Evolutionary conservation across 2,329 filamentous ascomycete species (phyloP), one percentile per base, ranked within the genome.

Genomic region (Hymenoscyphus occultus): DNA sequence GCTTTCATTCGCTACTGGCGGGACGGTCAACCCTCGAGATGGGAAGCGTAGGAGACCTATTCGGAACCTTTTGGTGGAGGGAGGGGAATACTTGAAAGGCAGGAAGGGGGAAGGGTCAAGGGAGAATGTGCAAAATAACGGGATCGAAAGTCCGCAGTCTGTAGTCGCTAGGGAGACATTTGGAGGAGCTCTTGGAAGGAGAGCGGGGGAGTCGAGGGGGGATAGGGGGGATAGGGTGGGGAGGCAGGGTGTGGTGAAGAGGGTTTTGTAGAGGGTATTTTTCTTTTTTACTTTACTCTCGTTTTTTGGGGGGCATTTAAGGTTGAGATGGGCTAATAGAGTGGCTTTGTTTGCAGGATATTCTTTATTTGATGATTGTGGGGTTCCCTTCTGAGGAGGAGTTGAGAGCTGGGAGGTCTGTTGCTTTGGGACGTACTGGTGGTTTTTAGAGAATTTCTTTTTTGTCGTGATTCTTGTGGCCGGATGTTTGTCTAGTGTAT

Each of bases 291-390:
- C 16, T 7, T 19, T 39, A 22, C 51, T 57, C 2, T 14, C 13
- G 1, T 31, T 35, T n/a, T n/a, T n/a, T n/a, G n/a, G n/a, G n/a
- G n/a, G 28, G 28, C 3, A 3, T 28, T 3, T 28, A 2, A 28
- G 1, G 28, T 28, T 28, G 28, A 28, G 28, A 28, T 22, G 28
- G 35, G 42, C 61, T 66, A 62, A 65, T 42, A 48, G 56, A 16
- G 19, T 28, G 28, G 28, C 3, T 28, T 28, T 28, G 28, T 39
- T 22, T 32, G 31, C 64, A 82, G 78, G 77, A 82, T 72, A 79
- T 83, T 16, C 67, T 84, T 39, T 84, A 83, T 68, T 67, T 84
- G 62, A 79, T 82, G 74, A 78, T 84, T 64, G 80, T 83, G 14
- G 83, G 83, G 64, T 74, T 83, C 75, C 82, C 82, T 0, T 75